phyloP scores from a whole-genome alignment of 1,284 basidiomycete genomes.

The Pisolithus thermaeus region DNA sequence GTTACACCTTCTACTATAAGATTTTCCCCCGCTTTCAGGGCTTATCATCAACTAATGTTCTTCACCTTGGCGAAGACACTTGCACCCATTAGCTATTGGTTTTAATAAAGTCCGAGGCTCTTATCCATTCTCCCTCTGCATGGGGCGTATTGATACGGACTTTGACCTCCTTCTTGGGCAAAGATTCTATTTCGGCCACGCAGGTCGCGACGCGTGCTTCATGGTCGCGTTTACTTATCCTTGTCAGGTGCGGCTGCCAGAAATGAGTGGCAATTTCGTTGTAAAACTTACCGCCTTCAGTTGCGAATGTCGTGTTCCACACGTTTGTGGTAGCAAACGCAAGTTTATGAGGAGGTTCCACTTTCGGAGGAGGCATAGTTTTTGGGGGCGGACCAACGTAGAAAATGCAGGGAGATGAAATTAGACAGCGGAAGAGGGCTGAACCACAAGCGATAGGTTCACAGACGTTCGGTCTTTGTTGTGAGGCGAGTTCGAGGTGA shows the following conservation, averaged over 20 bases:
- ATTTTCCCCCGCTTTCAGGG: slow-evolving; percentile 37
- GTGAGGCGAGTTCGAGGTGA: too few relatives aligned
- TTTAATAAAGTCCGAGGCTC: slow-evolving; percentile 37
- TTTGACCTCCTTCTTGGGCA: slow-evolving; percentile 30
- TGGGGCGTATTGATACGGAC: slow-evolving; percentile 35
- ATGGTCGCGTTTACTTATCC: slow-evolving; percentile 45
- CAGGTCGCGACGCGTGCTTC: slow-evolving; percentile 38
- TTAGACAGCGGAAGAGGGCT: not conserved
- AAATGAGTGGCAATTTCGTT: slow-evolving; percentile 52
- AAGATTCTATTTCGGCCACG: slow-evolving; percentile 45
- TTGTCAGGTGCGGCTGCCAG: slow-evolving; percentile 51
- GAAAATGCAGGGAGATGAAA: not conserved
- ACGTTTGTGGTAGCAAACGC: slow-evolving; percentile 45
- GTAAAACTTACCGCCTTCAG: slow-evolving; percentile 39
- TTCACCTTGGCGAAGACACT: slow-evolving; percentile 12
- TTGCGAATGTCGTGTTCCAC: too few relatives aligned
- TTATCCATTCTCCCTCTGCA: slow-evolving; percentile 36
- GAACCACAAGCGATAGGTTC: too few relatives aligned
- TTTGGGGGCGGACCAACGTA: too few relatives aligned
- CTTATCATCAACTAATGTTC: not conserved
- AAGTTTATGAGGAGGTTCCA: slow-evolving; percentile 35
- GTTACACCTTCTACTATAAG: slow-evolving; percentile 33
- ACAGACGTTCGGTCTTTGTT: too few relatives aligned
- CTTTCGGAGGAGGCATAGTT: slow-evolving; percentile 29
- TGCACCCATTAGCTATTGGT: slow-evolving; percentile 32